Conservation (phyloP, 257 asterid species). For the Jacaranda copaia region DNA sequence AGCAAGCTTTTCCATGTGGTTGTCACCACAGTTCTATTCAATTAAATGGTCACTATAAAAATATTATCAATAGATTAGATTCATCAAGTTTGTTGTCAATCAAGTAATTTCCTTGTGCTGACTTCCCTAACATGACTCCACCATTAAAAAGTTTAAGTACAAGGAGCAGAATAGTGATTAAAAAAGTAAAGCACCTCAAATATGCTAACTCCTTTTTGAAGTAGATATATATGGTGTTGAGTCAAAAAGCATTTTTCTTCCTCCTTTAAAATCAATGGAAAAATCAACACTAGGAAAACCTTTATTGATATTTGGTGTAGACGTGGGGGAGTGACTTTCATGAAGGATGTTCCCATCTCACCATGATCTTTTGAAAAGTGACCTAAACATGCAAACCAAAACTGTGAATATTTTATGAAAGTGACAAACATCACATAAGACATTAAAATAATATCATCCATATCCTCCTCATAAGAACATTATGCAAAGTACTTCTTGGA, state of each 20-base stretch:
- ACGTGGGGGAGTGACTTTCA: constrained; percentile 56
- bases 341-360: constrained; percentile 90
- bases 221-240: constrained; percentile 73
- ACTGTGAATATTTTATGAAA: constrained; percentile 25
- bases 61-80: not conserved
- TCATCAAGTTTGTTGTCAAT: not conserved
- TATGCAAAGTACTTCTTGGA: constrained; percentile 16
- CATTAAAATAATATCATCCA: constrained; percentile 19
- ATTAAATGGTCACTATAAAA: not conserved
- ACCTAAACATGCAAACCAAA: constrained; percentile 53
- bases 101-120: not conserved
- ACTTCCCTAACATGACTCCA: not conserved
- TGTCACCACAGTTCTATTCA: not conserved
- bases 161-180: not conserved
- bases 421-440: constrained; percentile 35
- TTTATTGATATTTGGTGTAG: constrained; percentile 50
- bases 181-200: constrained; percentile 66
- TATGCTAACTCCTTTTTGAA: constrained; percentile 61
- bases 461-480: not conserved
- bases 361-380: constrained; percentile 75
- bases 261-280: constrained; percentile 55
- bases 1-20: constrained; percentile 16
- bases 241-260: constrained; percentile 62
- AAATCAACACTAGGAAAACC: constrained; percentile 53
- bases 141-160: not conserved